Percentiles rank a stretch among this genome's conserved stretches.
These are phyloP conservation scores for Fragosphaeria purpurea DNA, from an alignment of 2,329 filamentous ascomycete genomes.

Conservation along the genomic window DNA sequence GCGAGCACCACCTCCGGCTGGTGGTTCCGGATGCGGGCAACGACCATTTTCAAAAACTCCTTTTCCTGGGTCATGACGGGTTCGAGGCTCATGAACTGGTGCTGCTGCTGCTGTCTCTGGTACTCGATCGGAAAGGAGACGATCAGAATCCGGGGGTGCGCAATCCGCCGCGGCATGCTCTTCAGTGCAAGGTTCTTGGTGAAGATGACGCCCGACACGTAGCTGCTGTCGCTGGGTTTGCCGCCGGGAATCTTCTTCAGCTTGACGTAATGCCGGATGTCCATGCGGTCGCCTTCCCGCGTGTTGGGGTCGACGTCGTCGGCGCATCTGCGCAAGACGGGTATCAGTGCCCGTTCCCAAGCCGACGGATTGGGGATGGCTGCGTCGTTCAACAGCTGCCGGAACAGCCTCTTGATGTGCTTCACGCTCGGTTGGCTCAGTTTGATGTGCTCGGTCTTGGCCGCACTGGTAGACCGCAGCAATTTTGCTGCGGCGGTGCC, in stretches of 20 bases:
- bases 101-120: conserved; percentile 68
- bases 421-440: conserved; percentile 78
- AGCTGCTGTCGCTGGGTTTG: conserved; percentile 82
- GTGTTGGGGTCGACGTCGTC: conserved; percentile 94
- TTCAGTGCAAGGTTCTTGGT: conserved; percentile 95
- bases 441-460: conserved; percentile 63
- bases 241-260: conserved; percentile 93
- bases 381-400: conserved; percentile 71
- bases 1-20: conserved; percentile 81
- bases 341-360: conserved; percentile 86
- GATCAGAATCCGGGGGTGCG: conserved; percentile 77
- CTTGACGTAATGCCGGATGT: conserved; percentile 95
- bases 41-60: conserved; percentile 84
- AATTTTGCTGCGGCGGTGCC: conserved; percentile 29
- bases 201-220: conserved; percentile 93
- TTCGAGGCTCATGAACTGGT: conserved; percentile 96
- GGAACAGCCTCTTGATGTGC: conserved; percentile 77
- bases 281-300: conserved; percentile 84
- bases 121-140: conserved; percentile 96
- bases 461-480: neutral
- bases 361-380: conserved; percentile 60
- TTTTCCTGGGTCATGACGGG: conserved; percentile 94
- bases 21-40: conserved; percentile 80
- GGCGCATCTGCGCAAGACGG: conserved; percentile 81
- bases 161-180: conserved; percentile 83